Base-by-base conservation (phyloP, 1,284 basidiomycete genomes). In the Ceratobasidium sp. region DNA sequence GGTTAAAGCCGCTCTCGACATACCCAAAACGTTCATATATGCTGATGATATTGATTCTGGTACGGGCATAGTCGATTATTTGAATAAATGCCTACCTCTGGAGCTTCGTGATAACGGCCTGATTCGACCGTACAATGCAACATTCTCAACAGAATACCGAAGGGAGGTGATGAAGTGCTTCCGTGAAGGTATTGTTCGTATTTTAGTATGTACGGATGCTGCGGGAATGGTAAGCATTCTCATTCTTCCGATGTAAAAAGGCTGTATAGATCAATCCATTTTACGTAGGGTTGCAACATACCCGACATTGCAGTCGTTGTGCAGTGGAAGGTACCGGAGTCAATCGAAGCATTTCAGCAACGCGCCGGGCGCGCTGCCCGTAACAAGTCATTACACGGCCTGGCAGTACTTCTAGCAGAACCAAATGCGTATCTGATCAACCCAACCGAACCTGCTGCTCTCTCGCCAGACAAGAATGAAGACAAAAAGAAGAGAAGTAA, bases 91-190 rank as follows among this genome's bases (percentile, higher is more conserved):
- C 13, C 44, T 63, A 18, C 61, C 61, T 14, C 16, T 23, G n/a
- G 41, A 46, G 23, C 61, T 63, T 26, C 61, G 28, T 3, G 11
- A 46, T 9, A 21, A 46, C 21, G 61, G 61, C 4, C 61, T 63
- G 7, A 47, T 63, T 63, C 44, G 61, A 44, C 61, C 61, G 23
- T 63, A 63, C 43, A 63, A 63, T 16, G 61, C 61, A 32, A 46
- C 61, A 32, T 63, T 63, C 26, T 63, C 61, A 3, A 16, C 30
- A 1, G 8, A 46, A 26, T 63, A 63, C 26, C 61, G 44, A 3
- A 46, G 26, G 44, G 21, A 44, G 41, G 61, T 47, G 4, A 63
- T 63, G 61, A 13, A 44, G 28, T n/a, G 21, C 16, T 63, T 63
- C 28, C 61, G 61, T 28, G n/a, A 21, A 13, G 61, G 61, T 8